A percentile compares a stretch with the other conserved stretches of the same genome.
phyloP scores from a whole-genome alignment of 2,329 filamentous ascomycete species.

The Periconia sp. region DNA sequence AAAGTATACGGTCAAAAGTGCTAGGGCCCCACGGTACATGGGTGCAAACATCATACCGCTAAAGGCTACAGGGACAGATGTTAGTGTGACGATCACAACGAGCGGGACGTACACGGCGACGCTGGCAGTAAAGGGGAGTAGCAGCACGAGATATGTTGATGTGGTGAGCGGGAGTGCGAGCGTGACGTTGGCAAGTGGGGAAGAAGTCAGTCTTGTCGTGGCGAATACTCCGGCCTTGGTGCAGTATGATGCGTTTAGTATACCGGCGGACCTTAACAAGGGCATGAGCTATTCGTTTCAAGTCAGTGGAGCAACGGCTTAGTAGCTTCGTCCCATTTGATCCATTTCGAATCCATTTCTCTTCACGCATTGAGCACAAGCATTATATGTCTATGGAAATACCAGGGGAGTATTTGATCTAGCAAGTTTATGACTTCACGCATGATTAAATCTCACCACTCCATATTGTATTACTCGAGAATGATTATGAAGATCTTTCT shows the following conservation, averaged over 20 bases:
- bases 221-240: slow-evolving; percentile 57
- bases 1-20: slow-evolving; percentile 52
- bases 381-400: too few species aligned
- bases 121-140: slow-evolving; percentile 46
- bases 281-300: slow-evolving; percentile 24
- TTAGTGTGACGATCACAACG: slow-evolving; percentile 47
- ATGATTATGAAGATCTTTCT: too few species aligned
- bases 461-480: too few species aligned
- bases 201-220: slow-evolving; percentile 47
- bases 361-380: too few species aligned
- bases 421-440: too few species aligned
- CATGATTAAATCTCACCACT: too few species aligned
- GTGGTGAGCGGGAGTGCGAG: slow-evolving; percentile 15
- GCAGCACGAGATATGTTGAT: slow-evolving; percentile 48
- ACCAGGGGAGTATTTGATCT: too few species aligned
- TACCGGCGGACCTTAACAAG: slow-evolving; percentile 19
- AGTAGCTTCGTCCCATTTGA: too few species aligned
- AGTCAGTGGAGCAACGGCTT: slow-evolving; percentile 25
- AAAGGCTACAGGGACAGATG: slow-evolving; percentile 38
- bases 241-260: slow-evolving; percentile 47
- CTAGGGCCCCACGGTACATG: slow-evolving; percentile 56
- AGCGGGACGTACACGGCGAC: slow-evolving; percentile 19
- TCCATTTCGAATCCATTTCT: too few species aligned
- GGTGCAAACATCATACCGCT: slow-evolving; percentile 58
- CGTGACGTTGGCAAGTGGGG: slow-evolving; percentile 6